phyloP scores from a whole-genome alignment of 768 basidiomycete genomes.

The Panus rudis region DNA sequence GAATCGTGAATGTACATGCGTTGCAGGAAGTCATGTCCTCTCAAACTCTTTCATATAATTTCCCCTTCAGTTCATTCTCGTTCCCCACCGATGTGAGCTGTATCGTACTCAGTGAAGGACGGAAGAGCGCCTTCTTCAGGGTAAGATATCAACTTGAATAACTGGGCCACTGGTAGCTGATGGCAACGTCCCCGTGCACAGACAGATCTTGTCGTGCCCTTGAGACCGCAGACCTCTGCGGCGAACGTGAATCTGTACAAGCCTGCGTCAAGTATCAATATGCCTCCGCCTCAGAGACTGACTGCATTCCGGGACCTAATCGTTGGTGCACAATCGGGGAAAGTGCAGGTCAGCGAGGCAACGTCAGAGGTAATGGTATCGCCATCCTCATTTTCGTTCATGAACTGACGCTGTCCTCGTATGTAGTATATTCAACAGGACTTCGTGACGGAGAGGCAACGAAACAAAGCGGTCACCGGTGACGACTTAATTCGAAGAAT shows the following conservation, averaged over 20 bases:
- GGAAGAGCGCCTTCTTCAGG: slow-evolving; percentile 67
- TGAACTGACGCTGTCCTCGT: background rate
- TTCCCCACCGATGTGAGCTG: slow-evolving; percentile 73
- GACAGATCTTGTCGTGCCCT: slow-evolving; percentile 53
- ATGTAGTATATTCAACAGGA: slow-evolving; percentile 69
- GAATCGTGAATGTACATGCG: slow-evolving; percentile 55
- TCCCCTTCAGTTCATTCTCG: slow-evolving; percentile 66
- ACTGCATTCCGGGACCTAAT: slow-evolving; percentile 51
- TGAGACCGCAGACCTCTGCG: slow-evolving; percentile 26
- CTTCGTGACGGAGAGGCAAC: slow-evolving; percentile 46
- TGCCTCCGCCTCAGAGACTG: slow-evolving; percentile 44
- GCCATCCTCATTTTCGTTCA: background rate
- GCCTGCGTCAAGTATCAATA: slow-evolving; percentile 30
- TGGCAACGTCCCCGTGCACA: slow-evolving; percentile 24
- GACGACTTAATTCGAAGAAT: slow-evolving; percentile 65
- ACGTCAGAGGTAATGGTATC: slow-evolving; percentile 49
- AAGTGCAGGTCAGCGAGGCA: slow-evolving; percentile 42
- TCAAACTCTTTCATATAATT: slow-evolving; percentile 67
- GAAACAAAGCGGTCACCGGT: slow-evolving; percentile 33
- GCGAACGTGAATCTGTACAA: slow-evolving; percentile 41
- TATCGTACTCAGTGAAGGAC: slow-evolving; percentile 54
- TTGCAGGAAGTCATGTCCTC: slow-evolving; percentile 55
- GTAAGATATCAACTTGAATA: slow-evolving; percentile 27
- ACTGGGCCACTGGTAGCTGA: background rate
- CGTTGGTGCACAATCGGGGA: slow-evolving; percentile 53